A percentile compares a stretch with the other conserved stretches of the same genome.
These are phyloP conservation scores for Wickerhamomyces chaumierensis DNA, from an alignment of 805 yeast genomes.

Conservation along the genomic window DNA sequence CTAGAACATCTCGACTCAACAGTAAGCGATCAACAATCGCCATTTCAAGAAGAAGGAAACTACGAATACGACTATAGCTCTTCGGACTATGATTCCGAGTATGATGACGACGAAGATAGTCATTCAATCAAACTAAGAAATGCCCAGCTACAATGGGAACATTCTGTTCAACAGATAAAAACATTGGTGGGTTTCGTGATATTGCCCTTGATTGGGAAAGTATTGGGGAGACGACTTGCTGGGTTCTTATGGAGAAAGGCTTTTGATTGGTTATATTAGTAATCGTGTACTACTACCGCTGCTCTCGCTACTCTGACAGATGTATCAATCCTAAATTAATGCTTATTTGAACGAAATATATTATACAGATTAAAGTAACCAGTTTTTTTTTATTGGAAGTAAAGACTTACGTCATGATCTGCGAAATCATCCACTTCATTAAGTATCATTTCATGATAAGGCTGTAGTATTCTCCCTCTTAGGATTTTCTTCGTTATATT, in stretches of 20 bases:
- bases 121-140: constrained; percentile 19
- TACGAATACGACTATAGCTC: constrained; percentile 1
- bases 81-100: constrained; percentile 9
- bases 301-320: too few relatives aligned
- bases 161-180: constrained; percentile 46
- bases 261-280: constrained; percentile 12
- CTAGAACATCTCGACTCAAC: background rate
- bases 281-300: too few relatives aligned
- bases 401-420: background rate
- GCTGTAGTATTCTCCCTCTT: constrained; percentile 9
- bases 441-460: constrained; percentile 12
- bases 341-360: too few relatives aligned
- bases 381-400: too few relatives aligned
- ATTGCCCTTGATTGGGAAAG: constrained; percentile 57
- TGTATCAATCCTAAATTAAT: too few relatives aligned
- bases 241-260: constrained; percentile 19
- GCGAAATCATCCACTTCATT: background rate
- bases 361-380: too few relatives aligned
- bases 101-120: constrained; percentile 12
- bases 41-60: background rate
- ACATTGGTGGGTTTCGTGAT: constrained; percentile 48
- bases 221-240: constrained; percentile 52
- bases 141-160: constrained; percentile 69
- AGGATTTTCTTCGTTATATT: constrained; percentile 14
- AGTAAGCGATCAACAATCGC: background rate